Evolutionary conservation across 768 basidiomycete genomes (phyloP), one percentile per base, ranked within the genome.

Genomic region (Tulasnella sp.): DNA sequence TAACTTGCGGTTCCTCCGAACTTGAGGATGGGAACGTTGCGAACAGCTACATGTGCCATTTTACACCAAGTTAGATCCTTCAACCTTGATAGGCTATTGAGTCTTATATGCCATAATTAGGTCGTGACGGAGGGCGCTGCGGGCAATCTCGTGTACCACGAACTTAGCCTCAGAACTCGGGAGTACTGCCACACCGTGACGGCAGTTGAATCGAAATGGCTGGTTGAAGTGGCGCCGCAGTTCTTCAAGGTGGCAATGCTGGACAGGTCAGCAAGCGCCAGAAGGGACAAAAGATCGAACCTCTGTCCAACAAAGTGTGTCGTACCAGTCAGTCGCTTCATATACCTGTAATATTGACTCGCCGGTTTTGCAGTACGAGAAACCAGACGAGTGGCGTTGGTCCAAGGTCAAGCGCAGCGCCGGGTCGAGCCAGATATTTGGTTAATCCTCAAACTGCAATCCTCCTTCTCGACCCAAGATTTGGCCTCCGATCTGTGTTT

Each of bases 211-310:
- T 97, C 98, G 4, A 98, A 98, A 86, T 99, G 97, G 98, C 91
- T 99, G 11, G 94, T 96, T 24, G 97, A 99, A 84, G 96, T 97
- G 34, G 98, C 97, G 9, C 97, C 98, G 1, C 96, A 97, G 81
- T 98, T 98, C 90, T 99, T 99, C 93, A 95, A 95, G 86, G 96
- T 99, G 69, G 96, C 97, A 3, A 99, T 86, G 94, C 92, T 78
- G 97, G 96, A 88, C 98, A 98, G 87, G 97, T 99, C 87, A 96
- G 95, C 85, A 97, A 97, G 86, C 91, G 96, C 83, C 98, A 98
- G 89, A 92, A 90, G 86, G 93, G 96, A 86, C 96, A 97, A 88
- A 98, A 96, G 91, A 98, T 98, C 82, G 96, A 97, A 85, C 97
- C 97, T 11, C 86, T 98, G 85, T 98, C 86, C 88, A 98, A 99